Conservation (phyloP, 2,329 filamentous ascomycete genomes). For the Phyllosticta ampelicida region DNA sequence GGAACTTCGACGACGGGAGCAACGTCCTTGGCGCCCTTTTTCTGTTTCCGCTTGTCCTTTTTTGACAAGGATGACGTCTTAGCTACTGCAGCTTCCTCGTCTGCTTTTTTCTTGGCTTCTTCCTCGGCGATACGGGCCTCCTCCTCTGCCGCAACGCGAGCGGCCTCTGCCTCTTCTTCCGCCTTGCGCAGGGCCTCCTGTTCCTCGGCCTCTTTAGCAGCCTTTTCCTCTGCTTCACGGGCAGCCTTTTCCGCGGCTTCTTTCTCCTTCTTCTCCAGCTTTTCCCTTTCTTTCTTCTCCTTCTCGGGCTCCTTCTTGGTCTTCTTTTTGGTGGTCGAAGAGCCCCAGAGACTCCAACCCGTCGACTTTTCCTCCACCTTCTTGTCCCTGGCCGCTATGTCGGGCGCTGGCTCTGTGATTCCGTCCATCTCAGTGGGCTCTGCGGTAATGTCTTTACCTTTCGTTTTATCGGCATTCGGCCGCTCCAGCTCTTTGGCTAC, state of each 20-base stretch:
- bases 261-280: slow-evolving; percentile 14
- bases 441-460: not conserved
- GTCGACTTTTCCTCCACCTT: slow-evolving; percentile 2
- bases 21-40: slow-evolving; percentile 33
- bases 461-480: not conserved
- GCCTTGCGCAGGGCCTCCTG: slow-evolving; percentile 13
- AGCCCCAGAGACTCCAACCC: slow-evolving; percentile 16
- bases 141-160: slow-evolving; percentile 14
- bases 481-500: slow-evolving; percentile 17
- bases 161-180: slow-evolving; percentile 14
- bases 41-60: slow-evolving; percentile 37
- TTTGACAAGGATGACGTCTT: slow-evolving; percentile 13
- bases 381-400: slow-evolving; percentile 12
- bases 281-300: slow-evolving; percentile 15
- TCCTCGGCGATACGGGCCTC: slow-evolving; percentile 3
- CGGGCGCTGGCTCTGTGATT: slow-evolving; percentile 30
- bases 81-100: slow-evolving; percentile 14
- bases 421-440: slow-evolving; percentile 25
- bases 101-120: slow-evolving; percentile 12
- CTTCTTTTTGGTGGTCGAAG: slow-evolving; percentile 3
- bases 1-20: slow-evolving; percentile 11
- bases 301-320: slow-evolving; percentile 17
- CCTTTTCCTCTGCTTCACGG: slow-evolving; percentile 13
- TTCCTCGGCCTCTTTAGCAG: not conserved
- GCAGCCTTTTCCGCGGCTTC: slow-evolving; percentile 12